phyloP scores from a whole-genome alignment of 1,284 basidiomycete species.

The Ustilago cynodontis region DNA sequence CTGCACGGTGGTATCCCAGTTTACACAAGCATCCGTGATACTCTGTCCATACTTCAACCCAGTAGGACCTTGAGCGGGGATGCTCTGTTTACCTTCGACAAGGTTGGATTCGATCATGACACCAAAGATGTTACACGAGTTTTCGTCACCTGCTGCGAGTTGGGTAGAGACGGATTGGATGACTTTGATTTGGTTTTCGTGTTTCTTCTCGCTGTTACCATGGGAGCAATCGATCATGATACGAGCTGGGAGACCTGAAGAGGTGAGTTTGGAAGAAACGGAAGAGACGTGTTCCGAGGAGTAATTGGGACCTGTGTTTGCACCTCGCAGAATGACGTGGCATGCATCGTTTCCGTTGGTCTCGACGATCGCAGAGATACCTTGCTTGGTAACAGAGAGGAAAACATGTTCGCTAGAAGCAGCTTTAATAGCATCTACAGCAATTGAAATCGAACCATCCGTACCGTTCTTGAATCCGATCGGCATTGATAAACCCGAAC shows the following conservation, averaged over 20 bases:
- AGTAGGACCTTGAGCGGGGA: conserved; percentile 57
- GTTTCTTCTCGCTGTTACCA: conserved; percentile 76
- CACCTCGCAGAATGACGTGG: conserved; percentile 69
- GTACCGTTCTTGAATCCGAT: conserved; percentile 80
- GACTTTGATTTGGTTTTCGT: conserved; percentile 74
- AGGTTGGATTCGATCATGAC: conserved; percentile 98
- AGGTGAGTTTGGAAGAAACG: conserved; percentile 52
- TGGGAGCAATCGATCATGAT: conserved; percentile 84
- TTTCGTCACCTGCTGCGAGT: conserved; percentile 42
- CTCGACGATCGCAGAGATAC: conserved; percentile 71
- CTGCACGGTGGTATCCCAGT: conserved; percentile 63
- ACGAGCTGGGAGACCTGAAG: conserved; percentile 50
- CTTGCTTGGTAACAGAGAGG: conserved; percentile 96
- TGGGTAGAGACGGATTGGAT: conserved; percentile 73
- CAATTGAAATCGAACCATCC: conserved; percentile 71
- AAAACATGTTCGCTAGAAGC: conserved; percentile 93
- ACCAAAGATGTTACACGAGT: conserved; percentile 80
- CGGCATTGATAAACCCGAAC: conserved; percentile 87
- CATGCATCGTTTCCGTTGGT: conserved; percentile 69
- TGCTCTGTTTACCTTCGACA: conserved; percentile 73
- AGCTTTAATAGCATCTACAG: conserved; percentile 95
- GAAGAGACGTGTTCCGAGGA: conserved; percentile 51
- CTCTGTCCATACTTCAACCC: conserved; percentile 62
- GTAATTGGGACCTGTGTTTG: conserved; percentile 69
- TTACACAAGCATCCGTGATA: conserved; percentile 67